Evolutionary conservation across 1,284 basidiomycete species (phyloP), one percentile per base, ranked within the genome.

Genomic region (Malassezia equina): DNA sequence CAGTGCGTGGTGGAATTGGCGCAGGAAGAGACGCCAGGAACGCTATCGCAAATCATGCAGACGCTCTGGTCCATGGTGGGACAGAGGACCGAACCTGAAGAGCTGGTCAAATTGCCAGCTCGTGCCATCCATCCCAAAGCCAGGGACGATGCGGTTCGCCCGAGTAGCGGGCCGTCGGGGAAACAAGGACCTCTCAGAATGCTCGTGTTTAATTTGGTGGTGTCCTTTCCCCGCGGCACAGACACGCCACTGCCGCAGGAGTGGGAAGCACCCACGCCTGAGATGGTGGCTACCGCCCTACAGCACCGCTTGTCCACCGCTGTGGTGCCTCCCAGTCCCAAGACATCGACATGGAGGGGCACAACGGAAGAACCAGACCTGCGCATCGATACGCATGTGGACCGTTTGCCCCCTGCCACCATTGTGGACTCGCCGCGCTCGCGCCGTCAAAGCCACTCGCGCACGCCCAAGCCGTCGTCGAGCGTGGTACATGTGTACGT

Each of bases 1-100:
- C 48, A 56, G 23, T 56, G 54, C 36, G 54, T 56, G 13, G 43
- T 56, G 15, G 54, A 56, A 34, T 45, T 56, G 48, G 23, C 41
- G 4, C 25, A 51, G 19, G 47, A 51, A 13, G 53, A 55, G 28
- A 13, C 36, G 6, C 32, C 33, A 7, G 53, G 53, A 8, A 31
- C 42, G 1, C 28, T 50, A 4, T 29, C 53, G 13, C 21, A 25
- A 15, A 27, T 55, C 5, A n/a, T 50, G 23, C 41, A 55, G 5
- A 36, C 53, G 8, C n/a, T 55, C 21, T 17, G 33, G 27, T 44
- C 53, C 8, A 29, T 55, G 27, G 44, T 55, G 15, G 53, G 47
- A 7, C 53, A 50, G 32, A 28, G 15, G 17, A 28, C 40, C 5
- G 44, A 42, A 33, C 27, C 23, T 3, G 47, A 51, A 23, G 33